Evolutionary conservation across 345 rosid genomes (phyloP), one percentile per base, ranked within the genome.

Genomic region (Cochlearia excelsa): DNA sequence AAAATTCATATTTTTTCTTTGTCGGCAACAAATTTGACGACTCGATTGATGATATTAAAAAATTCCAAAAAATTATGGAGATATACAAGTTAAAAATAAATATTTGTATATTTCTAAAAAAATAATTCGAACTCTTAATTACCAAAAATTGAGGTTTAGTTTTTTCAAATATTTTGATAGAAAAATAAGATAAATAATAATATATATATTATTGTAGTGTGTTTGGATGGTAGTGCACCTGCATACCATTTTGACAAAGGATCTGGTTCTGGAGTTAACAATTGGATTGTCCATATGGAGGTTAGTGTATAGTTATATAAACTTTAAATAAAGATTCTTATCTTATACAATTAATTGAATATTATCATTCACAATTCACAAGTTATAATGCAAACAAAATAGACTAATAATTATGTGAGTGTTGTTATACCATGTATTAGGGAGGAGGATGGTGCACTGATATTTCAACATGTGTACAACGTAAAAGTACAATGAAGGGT

Each of bases 151-250:
- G 23, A 16, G 23, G 23, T 16, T 16, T 16, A 16, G 23, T 16
- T 16, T 16, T 16, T 16, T 16, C 40, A 37, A 5, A 2, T 6
- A 37, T 7, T 2, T 42, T 30, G 37, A 10, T 27, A 6, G 34
- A 56, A 16, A 16, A 16, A 16, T 16, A 16, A 16, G 23, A 16
- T 16, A 16, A 16, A 16, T 16, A 16, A 16, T 16, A 16, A 16
- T 16, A 16, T 16, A 16, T 23, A 10, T 41, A 34, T 16, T 30
- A 29, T 47, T 70, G 67, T 79, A 93, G 97, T 93, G 65, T 93
- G 99, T 74, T 77, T 93, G 85, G 99, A 93, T 72, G 99, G 97
- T 26, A 93, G 96, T 27, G 87, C 99, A 9, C 95, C 97, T 2
- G 99, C 99, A 40, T 93, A 90, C 75, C 94, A 93, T 57, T 76